Percentiles rank a stretch among this genome's conserved stretches.
These are phyloP conservation scores for Paulinella micropora DNA, from an alignment of 78 protist genomes.

Conservation along the genomic window DNA sequence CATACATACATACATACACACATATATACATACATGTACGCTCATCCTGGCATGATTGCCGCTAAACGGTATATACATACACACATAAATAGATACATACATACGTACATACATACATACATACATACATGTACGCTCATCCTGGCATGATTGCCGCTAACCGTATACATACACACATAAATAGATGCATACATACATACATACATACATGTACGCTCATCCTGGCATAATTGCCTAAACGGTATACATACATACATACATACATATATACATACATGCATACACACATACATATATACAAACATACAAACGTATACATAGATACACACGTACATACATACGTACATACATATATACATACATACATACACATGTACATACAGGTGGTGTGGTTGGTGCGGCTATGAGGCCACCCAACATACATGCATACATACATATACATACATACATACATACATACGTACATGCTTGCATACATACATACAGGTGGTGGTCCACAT, in stretches of 20 bases:
- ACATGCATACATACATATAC: not conserved
- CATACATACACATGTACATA: not conserved
- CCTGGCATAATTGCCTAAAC: too few relatives aligned
- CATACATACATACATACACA: not conserved
- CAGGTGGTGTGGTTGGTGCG: not conserved
- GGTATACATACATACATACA: not conserved
- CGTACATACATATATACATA: not conserved
- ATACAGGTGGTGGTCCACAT: not conserved
- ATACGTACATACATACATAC: not conserved
- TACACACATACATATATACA: not conserved
- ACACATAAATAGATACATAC: not conserved
- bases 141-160: too few relatives aligned
- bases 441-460: not conserved
- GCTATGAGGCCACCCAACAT: not conserved
- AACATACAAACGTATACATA: not conserved
- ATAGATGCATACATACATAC: not conserved
- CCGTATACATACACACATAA: not conserved
- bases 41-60: too few relatives aligned
- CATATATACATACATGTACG: not conserved
- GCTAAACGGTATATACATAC: not conserved
- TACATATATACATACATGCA: not conserved
- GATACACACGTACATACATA: not conserved
- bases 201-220: not conserved
- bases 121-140: not conserved
- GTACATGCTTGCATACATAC: not conserved